Percentiles rank a stretch among this genome's conserved stretches.
These are phyloP conservation scores for Dothistroma septosporum DNA, from an alignment of 2,329 filamentous ascomycete species.

Conservation along the genomic window DNA sequence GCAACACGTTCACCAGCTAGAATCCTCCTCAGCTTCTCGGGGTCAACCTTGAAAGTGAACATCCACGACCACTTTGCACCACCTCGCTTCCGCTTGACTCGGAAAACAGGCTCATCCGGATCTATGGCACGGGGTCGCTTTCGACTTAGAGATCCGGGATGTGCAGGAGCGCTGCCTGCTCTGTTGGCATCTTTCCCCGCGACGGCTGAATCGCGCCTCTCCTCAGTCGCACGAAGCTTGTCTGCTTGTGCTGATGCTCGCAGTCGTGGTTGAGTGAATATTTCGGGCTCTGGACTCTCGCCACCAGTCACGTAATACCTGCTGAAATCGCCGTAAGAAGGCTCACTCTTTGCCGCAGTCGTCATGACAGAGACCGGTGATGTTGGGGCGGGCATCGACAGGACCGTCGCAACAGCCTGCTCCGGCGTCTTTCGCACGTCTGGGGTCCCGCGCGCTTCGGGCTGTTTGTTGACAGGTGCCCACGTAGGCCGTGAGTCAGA, in stretches of 20 bases:
- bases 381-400: neutral
- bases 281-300: conserved; percentile 1
- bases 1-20: conserved; percentile 1
- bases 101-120: neutral
- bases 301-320: neutral
- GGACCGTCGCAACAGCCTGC: neutral
- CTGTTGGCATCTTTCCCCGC: neutral
- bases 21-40: conserved; percentile 1
- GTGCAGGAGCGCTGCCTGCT: neutral
- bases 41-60: conserved; percentile 2
- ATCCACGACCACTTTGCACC: conserved; percentile 2
- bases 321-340: neutral
- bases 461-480: neutral
- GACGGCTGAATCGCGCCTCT: conserved; percentile 1
- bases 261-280: neutral
- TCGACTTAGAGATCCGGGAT: neutral
- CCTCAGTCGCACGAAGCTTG: neutral
- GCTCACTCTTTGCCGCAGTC: conserved; percentile 2
- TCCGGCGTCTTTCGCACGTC: neutral
- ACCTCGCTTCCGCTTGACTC: neutral
- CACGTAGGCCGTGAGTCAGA: neutral
- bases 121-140: conserved; percentile 2
- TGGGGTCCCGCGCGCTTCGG: neutral
- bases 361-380: neutral
- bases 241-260: neutral